These are phyloP conservation scores for Lithocarpus polystachyus DNA, from an alignment of 306 rosid species.

Conservation along the genomic window DNA sequence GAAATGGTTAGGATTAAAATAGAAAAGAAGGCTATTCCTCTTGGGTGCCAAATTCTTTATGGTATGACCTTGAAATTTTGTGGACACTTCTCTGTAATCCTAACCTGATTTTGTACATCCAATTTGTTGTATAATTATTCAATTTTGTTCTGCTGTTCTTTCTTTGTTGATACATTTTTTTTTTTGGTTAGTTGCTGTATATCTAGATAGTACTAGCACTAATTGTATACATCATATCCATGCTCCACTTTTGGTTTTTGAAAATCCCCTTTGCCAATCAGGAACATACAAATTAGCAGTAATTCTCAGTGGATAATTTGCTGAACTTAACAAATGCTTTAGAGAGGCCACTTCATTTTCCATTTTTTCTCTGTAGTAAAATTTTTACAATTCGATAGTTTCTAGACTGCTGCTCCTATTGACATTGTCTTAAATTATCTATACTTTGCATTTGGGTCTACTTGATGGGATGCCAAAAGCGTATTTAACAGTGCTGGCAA, in stretches of 20 bases:
- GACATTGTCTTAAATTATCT: slow-evolving; percentile 11
- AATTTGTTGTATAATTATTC: slow-evolving; percentile 15
- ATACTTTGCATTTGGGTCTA: slow-evolving; percentile 12
- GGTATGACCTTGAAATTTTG: neutral
- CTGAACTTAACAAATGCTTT: neutral
- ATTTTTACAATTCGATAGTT: slow-evolving; percentile 6
- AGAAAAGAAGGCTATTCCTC: neutral
- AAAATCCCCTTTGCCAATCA: neutral
- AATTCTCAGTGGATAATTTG: neutral
- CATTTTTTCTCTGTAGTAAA: neutral
- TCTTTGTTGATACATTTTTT: neutral
- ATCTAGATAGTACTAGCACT: neutral
- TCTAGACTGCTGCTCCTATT: slow-evolving; percentile 6
- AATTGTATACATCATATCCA: neutral
- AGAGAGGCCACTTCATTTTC: neutral
- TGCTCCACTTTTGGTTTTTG: neutral
- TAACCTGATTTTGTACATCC: slow-evolving; percentile 1
- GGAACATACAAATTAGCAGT: neutral
- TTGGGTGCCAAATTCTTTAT: neutral
- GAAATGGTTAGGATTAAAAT: neutral
- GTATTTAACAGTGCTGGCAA: slow-evolving; percentile 5
- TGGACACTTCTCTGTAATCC: neutral
- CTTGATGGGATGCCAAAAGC: slow-evolving; percentile 9
- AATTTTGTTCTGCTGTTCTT: slow-evolving; percentile 1
- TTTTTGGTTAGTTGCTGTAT: neutral